Conservation (phyloP, 345 rosid genomes). For the Trapa bicornis region DNA sequence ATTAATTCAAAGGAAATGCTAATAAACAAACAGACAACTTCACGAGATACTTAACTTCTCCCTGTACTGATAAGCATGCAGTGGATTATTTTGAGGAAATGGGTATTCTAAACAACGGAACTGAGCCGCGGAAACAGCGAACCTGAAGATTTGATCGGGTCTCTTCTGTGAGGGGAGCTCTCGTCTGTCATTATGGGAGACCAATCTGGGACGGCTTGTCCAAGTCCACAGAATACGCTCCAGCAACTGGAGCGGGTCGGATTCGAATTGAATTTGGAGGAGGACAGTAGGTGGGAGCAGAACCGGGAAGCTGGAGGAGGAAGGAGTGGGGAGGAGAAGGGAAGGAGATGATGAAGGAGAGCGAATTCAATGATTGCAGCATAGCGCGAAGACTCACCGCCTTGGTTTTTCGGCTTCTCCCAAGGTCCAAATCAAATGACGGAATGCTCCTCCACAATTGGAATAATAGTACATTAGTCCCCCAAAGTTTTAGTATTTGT, state of each 20-base stretch:
- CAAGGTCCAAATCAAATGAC: background rate
- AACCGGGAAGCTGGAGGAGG: background rate
- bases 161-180: slow-evolving; percentile 36
- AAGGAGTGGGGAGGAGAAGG: background rate
- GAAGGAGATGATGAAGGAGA: background rate
- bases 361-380: background rate
- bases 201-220: background rate
- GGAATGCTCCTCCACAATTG: background rate
- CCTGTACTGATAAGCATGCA: slow-evolving; percentile 3
- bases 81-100: slow-evolving; percentile 10
- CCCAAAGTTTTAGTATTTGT: background rate
- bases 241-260: background rate
- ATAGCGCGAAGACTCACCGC: slow-evolving; percentile 6
- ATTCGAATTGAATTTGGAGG: background rate
- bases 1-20: background rate
- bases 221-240: background rate
- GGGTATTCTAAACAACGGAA: background rate
- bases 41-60: background rate
- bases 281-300: background rate
- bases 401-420: slow-evolving; percentile 3
- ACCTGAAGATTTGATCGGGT: slow-evolving; percentile 76
- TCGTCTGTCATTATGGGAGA: slow-evolving; percentile 54
- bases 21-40: background rate
- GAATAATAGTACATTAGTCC: background rate
- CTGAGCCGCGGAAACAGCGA: background rate